Base-by-base conservation (phyloP, 1,284 basidiomycete species). In the Boletellus dicymbophilus region DNA sequence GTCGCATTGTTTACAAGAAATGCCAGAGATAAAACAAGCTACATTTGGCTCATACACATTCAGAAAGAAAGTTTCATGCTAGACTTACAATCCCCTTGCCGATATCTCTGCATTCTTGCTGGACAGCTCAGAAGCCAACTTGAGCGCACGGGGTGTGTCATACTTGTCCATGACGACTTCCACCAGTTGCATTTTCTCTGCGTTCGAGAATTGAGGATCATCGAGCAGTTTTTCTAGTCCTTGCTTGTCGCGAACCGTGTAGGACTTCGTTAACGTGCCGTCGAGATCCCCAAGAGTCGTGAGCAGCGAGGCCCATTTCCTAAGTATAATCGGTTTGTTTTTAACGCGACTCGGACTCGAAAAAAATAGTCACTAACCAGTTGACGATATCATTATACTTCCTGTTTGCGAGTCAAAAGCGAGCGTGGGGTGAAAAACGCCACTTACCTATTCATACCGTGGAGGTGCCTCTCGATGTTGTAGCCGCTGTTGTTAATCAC, bases 401-500 rank as follows among this genome's bases (percentile, higher is more conserved):
- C 51, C 82, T 83, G 51, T 61, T 11, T 2, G n/a, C 55, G 6
- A 40, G 34, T 65, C 68, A 77, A 45, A 56, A 50, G 23, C 61
- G 59, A 36, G 72, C 70, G 44, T 18, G 34, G 30, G 8, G 13
- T 16, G 4, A 51, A 23, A 34, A 40, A 25, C 1, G 12, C 20
- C 31, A 41, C 68, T 52, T 41, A 59, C 71, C 78, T 70, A 20
- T 73, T 56, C 60, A 76, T 77, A 20, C 86, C 90, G 64, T 92
- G 85, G 55, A 93, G 80, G 62, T 81, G 82, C 21, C 90, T 79
- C 74, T 97, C 94, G 54, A 96, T 94, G 38, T 87, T 86, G 68
- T 94, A 95, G 0, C 95, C 95, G 47, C 84, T 82, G 70, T 97
- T 95, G 76, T 95, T 94, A 50, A 97, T 74, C 15, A 98, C 76